Base-by-base conservation (phyloP, 768 basidiomycete species). In the Gloeostereum incarnatum region DNA sequence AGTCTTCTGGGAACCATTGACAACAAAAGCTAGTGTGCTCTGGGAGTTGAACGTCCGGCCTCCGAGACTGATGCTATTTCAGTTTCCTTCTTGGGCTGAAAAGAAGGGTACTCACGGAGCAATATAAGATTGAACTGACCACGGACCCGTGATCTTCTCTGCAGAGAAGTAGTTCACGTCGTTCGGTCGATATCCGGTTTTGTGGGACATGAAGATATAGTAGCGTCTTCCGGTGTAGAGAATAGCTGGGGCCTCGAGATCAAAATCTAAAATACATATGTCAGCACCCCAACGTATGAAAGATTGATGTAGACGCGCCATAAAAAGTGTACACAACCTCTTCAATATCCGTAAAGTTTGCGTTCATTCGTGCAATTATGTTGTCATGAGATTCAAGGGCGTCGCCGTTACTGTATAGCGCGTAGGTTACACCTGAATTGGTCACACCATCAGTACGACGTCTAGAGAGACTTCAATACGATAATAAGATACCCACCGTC, bases 191-290 rank as follows among this genome's bases (percentile, higher is more conserved):
- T 55, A 55, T 4, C 53, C 52, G 7, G 53, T 57, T 36, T 57
- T 54, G 38, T 54, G 48, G 5, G 49, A 53, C 53, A 55, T 55
- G 43, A 55, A 37, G 27, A 53, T 47, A 35, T 57, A 54, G 29
- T 57, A 53, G 18, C 48, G 42, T 33, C 46, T 39, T n/a, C 51
- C 51, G 10, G 50, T 47, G 31, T 39, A 48, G 2, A 52, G 34
- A 16, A 52, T 53, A 21, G 32, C 48, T 16, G 52, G 49, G 6
- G 48, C 52, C 37, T 52, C 50, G 5, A 53, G 45, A 39, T 53
- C 49, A 33, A 49, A 53, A 39, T 52, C 50, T 53, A 27, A 25
- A 20, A 18, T 22, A 10, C 29, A 31, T 23, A 20, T 17, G 10
- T 8, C 11, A 16, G 13, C 22, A 31, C 7, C 10, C 8, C 3